Conservation (phyloP, 108 stramenopile species). For the Skeletonema grethae region DNA sequence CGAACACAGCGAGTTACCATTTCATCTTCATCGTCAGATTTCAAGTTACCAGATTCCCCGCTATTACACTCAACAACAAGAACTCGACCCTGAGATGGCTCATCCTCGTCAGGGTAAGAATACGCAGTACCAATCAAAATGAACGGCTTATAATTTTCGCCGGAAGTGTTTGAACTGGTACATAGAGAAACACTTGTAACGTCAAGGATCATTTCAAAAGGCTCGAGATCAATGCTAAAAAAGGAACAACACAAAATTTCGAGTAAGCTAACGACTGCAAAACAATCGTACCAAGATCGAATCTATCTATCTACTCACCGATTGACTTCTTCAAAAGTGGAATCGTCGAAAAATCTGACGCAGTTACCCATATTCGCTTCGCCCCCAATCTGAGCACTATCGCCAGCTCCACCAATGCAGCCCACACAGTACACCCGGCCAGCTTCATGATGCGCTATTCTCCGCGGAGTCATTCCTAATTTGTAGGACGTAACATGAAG, state of each 20-base stretch:
- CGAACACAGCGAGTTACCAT: slow-evolving; percentile 43
- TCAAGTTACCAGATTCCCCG: slow-evolving; percentile 24
- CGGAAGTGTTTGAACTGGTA: slow-evolving; percentile 28
- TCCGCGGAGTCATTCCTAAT: slow-evolving; percentile 91
- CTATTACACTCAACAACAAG: slow-evolving; percentile 81
- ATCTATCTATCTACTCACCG: slow-evolving; percentile 37
- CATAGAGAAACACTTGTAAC: slow-evolving; percentile 60
- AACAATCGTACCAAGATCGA: not conserved
- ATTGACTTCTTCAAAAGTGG: slow-evolving; percentile 86
- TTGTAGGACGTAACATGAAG: slow-evolving; percentile 94
- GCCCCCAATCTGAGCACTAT: slow-evolving; percentile 51
- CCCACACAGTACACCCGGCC: slow-evolving; percentile 85
- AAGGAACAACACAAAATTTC: not conserved
- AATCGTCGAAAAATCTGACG: slow-evolving; percentile 87
- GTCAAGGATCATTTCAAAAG: slow-evolving; percentile 82
- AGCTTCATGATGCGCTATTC: slow-evolving; percentile 84
- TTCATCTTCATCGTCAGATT: slow-evolving; percentile 26
- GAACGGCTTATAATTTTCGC: slow-evolving; percentile 52
- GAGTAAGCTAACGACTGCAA: not conserved
- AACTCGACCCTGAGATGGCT: slow-evolving; percentile 81
- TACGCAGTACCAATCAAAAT: slow-evolving; percentile 94
- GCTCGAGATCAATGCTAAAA: slow-evolving; percentile 78
- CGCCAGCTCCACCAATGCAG: slow-evolving; percentile 71
- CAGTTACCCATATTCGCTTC: slow-evolving; percentile 84
- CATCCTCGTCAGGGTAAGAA: slow-evolving; percentile 89